These are phyloP conservation scores for Amauroascus verrucosus DNA, from an alignment of 2,329 filamentous ascomycete genomes.

Conservation along the genomic window DNA sequence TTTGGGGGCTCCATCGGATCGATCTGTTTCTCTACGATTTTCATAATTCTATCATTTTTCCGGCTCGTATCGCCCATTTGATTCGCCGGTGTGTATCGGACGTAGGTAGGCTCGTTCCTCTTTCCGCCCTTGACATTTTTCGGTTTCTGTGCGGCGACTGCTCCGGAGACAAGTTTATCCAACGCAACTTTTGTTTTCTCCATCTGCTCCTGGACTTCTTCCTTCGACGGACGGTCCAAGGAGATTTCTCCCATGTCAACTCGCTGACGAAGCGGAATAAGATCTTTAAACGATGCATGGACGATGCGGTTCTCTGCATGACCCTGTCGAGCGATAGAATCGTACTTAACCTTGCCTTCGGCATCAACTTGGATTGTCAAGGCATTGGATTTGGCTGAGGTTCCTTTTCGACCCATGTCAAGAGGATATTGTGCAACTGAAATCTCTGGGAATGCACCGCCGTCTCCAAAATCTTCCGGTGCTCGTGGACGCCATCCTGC, in stretches of 20 bases:
- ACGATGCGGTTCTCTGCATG: constrained; percentile 76
- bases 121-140: constrained; percentile 83
- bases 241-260: constrained; percentile 89
- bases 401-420: constrained; percentile 78
- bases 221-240: constrained; percentile 70
- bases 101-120: constrained; percentile 79
- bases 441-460: constrained; percentile 90
- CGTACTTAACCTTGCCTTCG: constrained; percentile 91
- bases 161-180: constrained; percentile 69
- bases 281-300: constrained; percentile 90
- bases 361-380: constrained; percentile 84
- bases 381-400: constrained; percentile 64
- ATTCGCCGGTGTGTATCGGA: constrained; percentile 88
- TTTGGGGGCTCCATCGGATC: constrained; percentile 97
- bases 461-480: constrained; percentile 89
- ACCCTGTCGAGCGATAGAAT: constrained; percentile 83
- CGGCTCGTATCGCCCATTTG: constrained; percentile 84
- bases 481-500: constrained; percentile 80
- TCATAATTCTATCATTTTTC: constrained; percentile 94
- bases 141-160: constrained; percentile 83
- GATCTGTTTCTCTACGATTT: constrained; percentile 87
- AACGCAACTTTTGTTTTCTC: constrained; percentile 83
- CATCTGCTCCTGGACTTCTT: constrained; percentile 72
- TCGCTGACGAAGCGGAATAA: constrained; percentile 86
- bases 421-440: constrained; percentile 90